Evolutionary conservation across 2,329 filamentous ascomycete genomes (phyloP), one percentile per base, ranked within the genome.

Genomic region (Alternaria burnsii): DNA sequence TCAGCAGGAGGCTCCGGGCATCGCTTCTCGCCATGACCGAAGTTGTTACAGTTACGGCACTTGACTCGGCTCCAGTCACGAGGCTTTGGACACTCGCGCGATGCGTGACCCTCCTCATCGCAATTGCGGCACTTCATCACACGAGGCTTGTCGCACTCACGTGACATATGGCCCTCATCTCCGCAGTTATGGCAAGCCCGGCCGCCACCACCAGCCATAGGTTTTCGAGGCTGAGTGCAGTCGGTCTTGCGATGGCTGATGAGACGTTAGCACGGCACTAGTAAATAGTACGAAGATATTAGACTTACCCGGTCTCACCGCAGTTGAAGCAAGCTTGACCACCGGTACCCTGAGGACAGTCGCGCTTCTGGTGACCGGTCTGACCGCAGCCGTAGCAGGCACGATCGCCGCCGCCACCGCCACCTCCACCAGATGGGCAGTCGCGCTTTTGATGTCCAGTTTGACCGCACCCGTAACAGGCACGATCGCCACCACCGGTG

Each of bases 91-190:
- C 57, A 59, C 11, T 59, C 52, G 10, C 57, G 57, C 40, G 57
- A 36, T 6, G 36, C 14, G n/a, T 91, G 88, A 5, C 88, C 89
- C 53, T 88, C 85, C 41, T 85, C 76, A 20, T 87, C 88, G 66
- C 89, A 91, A 78, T 91, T 91, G 70, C 83, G 79, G 76, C 84
- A 86, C 66, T 75, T 76, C n/a, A 76, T 67, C 16, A 74, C 69
- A 1, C 65, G 66, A 20, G 71, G 69, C 41, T 78, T 67, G 28
- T 70, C 47, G 47, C 76, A 78, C 0, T 71, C 67, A 3, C 61
- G 64, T 14, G 67, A 70, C 32, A 71, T 66, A 43, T 78, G 75
- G 4, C 72, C 75, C 1, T 57, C 58, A 22, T 72, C 46, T 8
- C 67, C 63, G 55, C 76, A 78, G 59, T 73, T 74, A 62, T 67